A percentile compares a stretch with the other conserved stretches of the same genome.
Evolutionary conservation across 768 basidiomycete genomes (phyloP).

Genomic region (Porpolomopsis calyptriformis): DNA sequence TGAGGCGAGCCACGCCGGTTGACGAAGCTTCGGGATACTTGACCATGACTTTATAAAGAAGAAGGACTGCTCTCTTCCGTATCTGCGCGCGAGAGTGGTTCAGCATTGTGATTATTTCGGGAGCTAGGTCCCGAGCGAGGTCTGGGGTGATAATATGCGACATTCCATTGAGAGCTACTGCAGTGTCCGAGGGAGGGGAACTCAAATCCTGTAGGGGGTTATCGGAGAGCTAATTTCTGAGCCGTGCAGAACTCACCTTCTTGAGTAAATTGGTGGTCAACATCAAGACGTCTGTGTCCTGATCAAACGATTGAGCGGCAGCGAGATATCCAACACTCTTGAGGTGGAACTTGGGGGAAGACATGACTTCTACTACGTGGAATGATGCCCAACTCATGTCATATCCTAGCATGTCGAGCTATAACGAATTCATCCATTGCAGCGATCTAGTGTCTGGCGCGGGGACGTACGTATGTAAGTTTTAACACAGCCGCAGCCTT

Average conservation of each 20-base stretch:
- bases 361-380: conserved; percentile 97
- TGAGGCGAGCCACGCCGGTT: conserved; percentile 55
- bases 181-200: conserved; percentile 64
- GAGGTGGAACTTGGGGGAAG: conserved; percentile 79
- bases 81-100: conserved; percentile 84
- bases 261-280: conserved; percentile 92
- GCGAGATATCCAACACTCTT: conserved; percentile 96
- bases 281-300: conserved; percentile 95
- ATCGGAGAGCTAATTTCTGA: conserved; percentile 13
- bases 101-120: conserved; percentile 76
- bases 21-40: conserved; percentile 73
- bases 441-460: conserved; percentile 1
- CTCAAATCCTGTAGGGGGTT: conserved; percentile 57
- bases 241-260: conserved; percentile 49
- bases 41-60: conserved; percentile 67
- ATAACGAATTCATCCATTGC: conserved; percentile 10
- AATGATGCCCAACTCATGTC: conserved; percentile 96
- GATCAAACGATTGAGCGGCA: conserved; percentile 80
- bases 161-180: conserved; percentile 71
- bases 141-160: conserved; percentile 78
- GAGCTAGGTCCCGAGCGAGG: conserved; percentile 82
- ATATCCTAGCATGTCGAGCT: conserved; percentile 97
- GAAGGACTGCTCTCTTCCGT: conserved; percentile 82
- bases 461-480: conserved; percentile 79
- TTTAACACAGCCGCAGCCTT: conserved; percentile 94